Percentiles rank a stretch among this genome's conserved stretches.
phyloP scores from a whole-genome alignment of 257 asterid genomes.

The Solanum clarkiae region DNA sequence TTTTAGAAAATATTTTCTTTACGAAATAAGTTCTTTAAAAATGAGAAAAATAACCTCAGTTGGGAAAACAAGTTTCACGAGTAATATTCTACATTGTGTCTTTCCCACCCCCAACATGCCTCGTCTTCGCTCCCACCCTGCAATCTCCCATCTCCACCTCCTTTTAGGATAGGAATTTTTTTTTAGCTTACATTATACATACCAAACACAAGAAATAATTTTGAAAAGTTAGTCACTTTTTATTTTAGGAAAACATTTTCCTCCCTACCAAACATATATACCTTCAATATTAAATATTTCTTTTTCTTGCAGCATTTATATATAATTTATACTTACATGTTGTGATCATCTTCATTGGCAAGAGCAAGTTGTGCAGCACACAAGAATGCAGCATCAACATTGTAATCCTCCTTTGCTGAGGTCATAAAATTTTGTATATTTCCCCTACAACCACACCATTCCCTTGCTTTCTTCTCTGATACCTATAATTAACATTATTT shows the following conservation, averaged over 20 bases:
- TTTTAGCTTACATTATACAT: background rate
- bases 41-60: too few species aligned
- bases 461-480: conserved; percentile 45
- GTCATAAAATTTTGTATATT: conserved; percentile 80
- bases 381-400: conserved; percentile 53
- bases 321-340: conserved; percentile 7
- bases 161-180: too few species aligned
- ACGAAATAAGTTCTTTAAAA: too few species aligned
- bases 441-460: conserved; percentile 64
- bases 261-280: too few species aligned
- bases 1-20: background rate
- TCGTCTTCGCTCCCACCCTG: too few species aligned
- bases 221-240: too few species aligned
- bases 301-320: background rate
- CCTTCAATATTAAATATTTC: background rate
- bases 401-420: conserved; percentile 72
- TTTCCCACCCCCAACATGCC: background rate
- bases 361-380: conserved; percentile 57
- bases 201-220: too few species aligned
- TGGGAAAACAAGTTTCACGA: background rate
- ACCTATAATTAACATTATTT: conserved; percentile 20
- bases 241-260: too few species aligned
- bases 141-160: background rate
- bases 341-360: conserved; percentile 22
- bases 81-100: background rate